A percentile compares a stretch with the other conserved stretches of the same genome.
Conservation (phyloP, 2,329 filamentous ascomycete species). For the Orbilia quercus region DNA sequence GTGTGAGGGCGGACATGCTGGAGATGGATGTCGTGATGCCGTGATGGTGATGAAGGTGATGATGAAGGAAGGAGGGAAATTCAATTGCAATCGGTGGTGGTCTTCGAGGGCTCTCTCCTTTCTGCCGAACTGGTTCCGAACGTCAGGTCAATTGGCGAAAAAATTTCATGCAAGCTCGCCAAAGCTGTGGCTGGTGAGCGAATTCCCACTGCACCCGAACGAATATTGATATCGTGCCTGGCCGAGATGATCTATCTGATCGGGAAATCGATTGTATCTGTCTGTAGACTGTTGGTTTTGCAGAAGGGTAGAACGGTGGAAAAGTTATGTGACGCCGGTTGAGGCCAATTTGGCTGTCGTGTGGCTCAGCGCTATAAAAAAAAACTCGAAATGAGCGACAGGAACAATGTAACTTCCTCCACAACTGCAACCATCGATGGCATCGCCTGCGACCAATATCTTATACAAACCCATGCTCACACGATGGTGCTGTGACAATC, state of each 20-base stretch:
- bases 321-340: too few species aligned
- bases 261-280: too few species aligned
- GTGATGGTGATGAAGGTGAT: conserved; percentile 18
- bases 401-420: neutral
- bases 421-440: neutral
- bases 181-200: conserved; percentile 53
- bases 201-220: conserved; percentile 22
- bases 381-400: conserved; percentile 1
- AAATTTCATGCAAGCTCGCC: conserved; percentile 52
- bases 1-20: conserved; percentile 42
- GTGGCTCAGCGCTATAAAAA: conserved; percentile 11
- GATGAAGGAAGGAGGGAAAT: conserved; percentile 10
- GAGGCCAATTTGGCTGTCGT: neutral
- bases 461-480: neutral
- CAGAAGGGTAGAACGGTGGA: too few species aligned
- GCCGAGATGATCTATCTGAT: too few species aligned
- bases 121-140: conserved; percentile 52
- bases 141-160: conserved; percentile 36
- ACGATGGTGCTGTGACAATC: conserved; percentile 17
- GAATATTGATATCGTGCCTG: neutral
- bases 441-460: neutral
- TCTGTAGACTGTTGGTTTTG: too few species aligned
- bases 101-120: conserved; percentile 42
- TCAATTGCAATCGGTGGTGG: conserved; percentile 23
- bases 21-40: conserved; percentile 16